A percentile compares a stretch with the other conserved stretches of the same genome.
Conservation (phyloP, 2,329 filamentous ascomycete species). For the Alternaria gaisen region DNA sequence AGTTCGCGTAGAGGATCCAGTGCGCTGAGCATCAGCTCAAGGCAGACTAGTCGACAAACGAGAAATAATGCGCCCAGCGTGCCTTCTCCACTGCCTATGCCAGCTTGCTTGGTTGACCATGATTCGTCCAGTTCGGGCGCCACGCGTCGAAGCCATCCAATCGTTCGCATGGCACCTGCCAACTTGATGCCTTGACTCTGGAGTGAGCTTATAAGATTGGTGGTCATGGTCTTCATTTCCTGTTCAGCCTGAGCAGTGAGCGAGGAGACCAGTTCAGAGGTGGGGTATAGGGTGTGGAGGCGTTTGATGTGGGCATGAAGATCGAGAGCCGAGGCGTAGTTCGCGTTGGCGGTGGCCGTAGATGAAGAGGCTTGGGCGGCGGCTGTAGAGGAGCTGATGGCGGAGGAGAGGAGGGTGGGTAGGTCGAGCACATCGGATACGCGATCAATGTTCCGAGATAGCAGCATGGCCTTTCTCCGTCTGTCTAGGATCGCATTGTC, state of each 20-base stretch:
- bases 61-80: conserved; percentile 85
- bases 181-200: conserved; percentile 83
- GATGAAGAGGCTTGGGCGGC: conserved; percentile 53
- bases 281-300: conserved; percentile 81
- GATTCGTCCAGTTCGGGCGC: conserved; percentile 76
- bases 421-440: conserved; percentile 91
- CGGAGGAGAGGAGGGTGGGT: conserved; percentile 82
- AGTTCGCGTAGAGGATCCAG: conserved; percentile 85
- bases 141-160: conserved; percentile 89
- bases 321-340: conserved; percentile 89
- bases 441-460: conserved; percentile 87
- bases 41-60: conserved; percentile 81
- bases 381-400: conserved; percentile 68
- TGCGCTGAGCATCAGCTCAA: conserved; percentile 81
- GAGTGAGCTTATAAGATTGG: conserved; percentile 80
- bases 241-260: conserved; percentile 81
- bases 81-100: conserved; percentile 62
- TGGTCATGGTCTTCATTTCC: conserved; percentile 87
- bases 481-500: conserved; percentile 71
- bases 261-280: conserved; percentile 76
- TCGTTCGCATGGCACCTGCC: conserved; percentile 86
- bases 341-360: conserved; percentile 62
- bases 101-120: conserved; percentile 41
- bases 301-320: conserved; percentile 93
- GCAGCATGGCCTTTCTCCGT: conserved; percentile 79